Evolutionary conservation across 2,329 filamentous ascomycete genomes (phyloP).

Genomic region (Penicillium corylophilum): DNA sequence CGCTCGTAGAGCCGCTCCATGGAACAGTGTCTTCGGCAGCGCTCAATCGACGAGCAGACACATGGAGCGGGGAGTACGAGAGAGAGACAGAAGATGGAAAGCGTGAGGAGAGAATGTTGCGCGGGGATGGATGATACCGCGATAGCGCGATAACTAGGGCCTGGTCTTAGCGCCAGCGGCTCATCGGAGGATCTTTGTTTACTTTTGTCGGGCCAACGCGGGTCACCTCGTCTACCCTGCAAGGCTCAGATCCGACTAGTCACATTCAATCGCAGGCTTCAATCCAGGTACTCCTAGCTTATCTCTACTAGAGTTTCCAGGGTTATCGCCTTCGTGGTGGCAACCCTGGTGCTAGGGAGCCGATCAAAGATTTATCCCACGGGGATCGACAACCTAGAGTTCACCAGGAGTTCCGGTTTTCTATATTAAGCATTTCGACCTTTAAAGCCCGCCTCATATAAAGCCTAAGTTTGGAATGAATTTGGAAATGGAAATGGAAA

Average conservation of each 20-base stretch:
- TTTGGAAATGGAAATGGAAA: background rate
- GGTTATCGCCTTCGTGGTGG: background rate
- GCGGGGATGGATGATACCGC: slow-evolving; percentile 20
- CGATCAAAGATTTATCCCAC: background rate
- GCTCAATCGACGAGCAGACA: slow-evolving; percentile 6
- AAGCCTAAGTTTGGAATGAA: too few relatives aligned
- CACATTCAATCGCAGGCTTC: slow-evolving; percentile 2
- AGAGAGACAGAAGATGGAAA: background rate
- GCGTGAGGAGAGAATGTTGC: slow-evolving; percentile 14
- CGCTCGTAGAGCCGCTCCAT: slow-evolving; percentile 22
- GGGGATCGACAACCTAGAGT: background rate
- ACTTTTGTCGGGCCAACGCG: slow-evolving; percentile 24
- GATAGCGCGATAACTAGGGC: slow-evolving; percentile 23
- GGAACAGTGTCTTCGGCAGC: slow-evolving; percentile 6
- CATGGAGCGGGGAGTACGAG: slow-evolving; percentile 1
- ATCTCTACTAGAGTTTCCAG: background rate
- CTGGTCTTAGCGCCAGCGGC: slow-evolving; percentile 19
- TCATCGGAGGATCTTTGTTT: slow-evolving; percentile 14
- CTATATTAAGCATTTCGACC: too few relatives aligned
- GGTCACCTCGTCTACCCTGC: slow-evolving; percentile 12
- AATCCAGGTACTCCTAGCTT: background rate
- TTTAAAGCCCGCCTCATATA: slow-evolving; percentile 1
- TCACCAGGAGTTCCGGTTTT: background rate
- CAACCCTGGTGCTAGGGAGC: background rate
- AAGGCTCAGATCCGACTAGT: slow-evolving; percentile 16